A percentile compares a stretch with the other conserved stretches of the same genome.
Conservation (phyloP, 768 basidiomycete genomes). For the Tulasnella sp. region DNA sequence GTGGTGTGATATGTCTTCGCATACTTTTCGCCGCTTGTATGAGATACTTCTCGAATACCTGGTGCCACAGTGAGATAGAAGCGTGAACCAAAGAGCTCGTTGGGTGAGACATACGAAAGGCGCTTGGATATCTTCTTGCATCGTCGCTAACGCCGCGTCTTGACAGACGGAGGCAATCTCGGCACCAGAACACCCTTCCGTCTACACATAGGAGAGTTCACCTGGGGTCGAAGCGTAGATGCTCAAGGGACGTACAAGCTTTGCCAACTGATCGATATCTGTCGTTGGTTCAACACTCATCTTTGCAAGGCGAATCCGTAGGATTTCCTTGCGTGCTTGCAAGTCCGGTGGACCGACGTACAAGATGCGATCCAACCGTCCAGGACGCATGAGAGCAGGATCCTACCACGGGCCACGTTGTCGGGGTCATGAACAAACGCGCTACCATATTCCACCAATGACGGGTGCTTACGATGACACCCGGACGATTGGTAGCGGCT, state of each 20-base stretch:
- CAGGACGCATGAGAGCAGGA: constrained; percentile 87
- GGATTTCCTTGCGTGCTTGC: constrained; percentile 67
- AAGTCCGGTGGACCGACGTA: constrained; percentile 90
- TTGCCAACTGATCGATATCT: constrained; percentile 53
- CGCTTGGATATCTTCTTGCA: constrained; percentile 76
- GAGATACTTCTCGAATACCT: constrained; percentile 72
- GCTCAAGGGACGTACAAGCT: constrained; percentile 39
- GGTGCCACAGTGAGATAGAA: constrained; percentile 1
- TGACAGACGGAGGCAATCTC: constrained; percentile 88
- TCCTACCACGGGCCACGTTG: constrained; percentile 42
- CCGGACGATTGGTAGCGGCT: constrained; percentile 92
- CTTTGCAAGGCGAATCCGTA: constrained; percentile 56
- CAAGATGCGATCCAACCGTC: constrained; percentile 83
- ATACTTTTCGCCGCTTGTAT: constrained; percentile 56
- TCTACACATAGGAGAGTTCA: constrained; percentile 34
- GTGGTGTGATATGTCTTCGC: constrained; percentile 73
- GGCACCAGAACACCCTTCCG: constrained; percentile 91
- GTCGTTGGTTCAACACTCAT: constrained; percentile 73
- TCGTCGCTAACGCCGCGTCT: constrained; percentile 85
- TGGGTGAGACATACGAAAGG: constrained; percentile 42
- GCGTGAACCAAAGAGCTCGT: background rate
- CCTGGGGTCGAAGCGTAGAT: background rate
- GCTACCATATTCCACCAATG: background rate
- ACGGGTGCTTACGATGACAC: constrained; percentile 55
- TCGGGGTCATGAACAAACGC: background rate